A percentile compares a stretch with the other conserved stretches of the same genome.
Evolutionary conservation across 1,284 basidiomycete genomes (phyloP).

Genomic region (Rhodotorula sp.): DNA sequence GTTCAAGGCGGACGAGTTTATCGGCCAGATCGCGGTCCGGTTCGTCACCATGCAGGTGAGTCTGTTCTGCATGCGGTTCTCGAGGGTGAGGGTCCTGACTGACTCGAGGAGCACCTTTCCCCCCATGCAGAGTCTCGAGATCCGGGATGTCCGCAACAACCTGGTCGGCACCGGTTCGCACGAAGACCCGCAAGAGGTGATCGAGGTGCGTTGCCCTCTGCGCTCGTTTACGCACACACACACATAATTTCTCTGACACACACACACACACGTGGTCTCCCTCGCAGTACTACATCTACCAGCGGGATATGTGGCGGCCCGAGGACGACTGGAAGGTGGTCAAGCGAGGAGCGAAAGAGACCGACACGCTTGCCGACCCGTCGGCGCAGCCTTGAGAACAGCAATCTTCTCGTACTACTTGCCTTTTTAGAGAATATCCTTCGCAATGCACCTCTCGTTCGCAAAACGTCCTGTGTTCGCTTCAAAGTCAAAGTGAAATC

Average conservation of each 20-base stretch:
- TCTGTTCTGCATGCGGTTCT: neutral
- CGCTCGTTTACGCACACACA: neutral
- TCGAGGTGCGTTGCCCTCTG: conserved; percentile 21
- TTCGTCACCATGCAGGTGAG: conserved; percentile 35
- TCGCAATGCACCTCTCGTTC: neutral
- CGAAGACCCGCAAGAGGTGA: conserved; percentile 20
- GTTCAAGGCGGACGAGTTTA: conserved; percentile 35
- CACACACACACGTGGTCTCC: neutral
- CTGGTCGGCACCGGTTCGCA: conserved; percentile 31
- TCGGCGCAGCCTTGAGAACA: conserved; percentile 16
- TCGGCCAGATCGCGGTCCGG: conserved; percentile 33
- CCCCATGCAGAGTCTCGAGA: conserved; percentile 28
- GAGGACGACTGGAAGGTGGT: conserved; percentile 37
- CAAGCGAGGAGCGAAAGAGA: conserved; percentile 34
- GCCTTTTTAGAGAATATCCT: neutral
- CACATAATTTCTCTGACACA: neutral
- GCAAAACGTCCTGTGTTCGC: no score
- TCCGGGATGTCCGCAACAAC: conserved; percentile 21
- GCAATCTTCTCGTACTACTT: no score
- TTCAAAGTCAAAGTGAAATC: no score
- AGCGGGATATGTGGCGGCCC: conserved; percentile 40
- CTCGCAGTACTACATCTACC: conserved; percentile 37
- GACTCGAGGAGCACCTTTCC: no score
- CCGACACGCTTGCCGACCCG: conserved; percentile 37
- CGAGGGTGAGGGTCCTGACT: neutral